Evolutionary conservation across 2,329 filamentous ascomycete species (phyloP), one percentile per base, ranked within the genome.

Genomic region (Ophiostoma ips): DNA sequence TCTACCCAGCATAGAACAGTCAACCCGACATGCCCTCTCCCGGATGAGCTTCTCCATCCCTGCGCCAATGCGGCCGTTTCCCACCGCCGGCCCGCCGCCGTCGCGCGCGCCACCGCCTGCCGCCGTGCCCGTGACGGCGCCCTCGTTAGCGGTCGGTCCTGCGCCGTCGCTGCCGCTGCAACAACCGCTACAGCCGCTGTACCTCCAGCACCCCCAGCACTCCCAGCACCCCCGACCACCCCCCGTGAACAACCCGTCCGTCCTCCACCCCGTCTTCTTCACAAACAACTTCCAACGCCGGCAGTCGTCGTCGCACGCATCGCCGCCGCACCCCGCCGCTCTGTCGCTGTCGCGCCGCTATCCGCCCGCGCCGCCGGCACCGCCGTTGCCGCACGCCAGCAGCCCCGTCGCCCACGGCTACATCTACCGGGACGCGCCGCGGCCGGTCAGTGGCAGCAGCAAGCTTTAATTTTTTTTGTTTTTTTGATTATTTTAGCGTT

Each of bases 251-350:
- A 72, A 83, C 61, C 68, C 76, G 10, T 77, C 83, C 1, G 71
- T 70, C 36, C 68, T 76, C 24, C 84, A 89, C 56, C 84, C 84
- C 0, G 84, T 87, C 1, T 89, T 89, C 66, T 87, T 88, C 66
- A 84, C 83, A 0, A 69, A 76, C 30, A 71, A 71, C 48, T 65
- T 86, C 47, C 74, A 73, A 52, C 76, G 72, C 57, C 44, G 51
- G n/a, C 45, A 43, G 19, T 37, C 51, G 24, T 50, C 38, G 31
- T 34, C 31, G 11, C 47, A 43, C 16, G 70, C 74, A 3, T 19
- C 45, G n/a, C 36, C 7, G 5, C 18, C 18, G 5, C 52, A 59
- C 58, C 21, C 49, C 53, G 7, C 58, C 50, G 12, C 21, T 50
- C 13, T 37, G 35, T 31, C 34, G 15, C 19, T 24, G 19, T 36